These are phyloP conservation scores for Mycena indigotica DNA, from an alignment of 768 basidiomycete genomes.

Conservation along the genomic window DNA sequence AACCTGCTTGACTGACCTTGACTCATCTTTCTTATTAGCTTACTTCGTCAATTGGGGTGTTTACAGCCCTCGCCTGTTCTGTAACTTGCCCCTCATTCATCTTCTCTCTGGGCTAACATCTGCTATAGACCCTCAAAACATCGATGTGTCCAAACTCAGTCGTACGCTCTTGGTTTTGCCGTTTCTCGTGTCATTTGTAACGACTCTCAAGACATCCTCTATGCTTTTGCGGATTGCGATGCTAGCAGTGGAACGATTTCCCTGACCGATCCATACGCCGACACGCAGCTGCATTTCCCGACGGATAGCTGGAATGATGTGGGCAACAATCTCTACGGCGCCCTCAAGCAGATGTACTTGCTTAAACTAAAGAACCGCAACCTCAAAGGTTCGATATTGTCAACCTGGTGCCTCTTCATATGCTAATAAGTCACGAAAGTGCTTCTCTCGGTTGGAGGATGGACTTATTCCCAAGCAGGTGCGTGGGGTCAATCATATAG, in stretches of 20 bases:
- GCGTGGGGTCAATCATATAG: too few species aligned
- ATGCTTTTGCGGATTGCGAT: slow-evolving; percentile 77
- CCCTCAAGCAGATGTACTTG: slow-evolving; percentile 72
- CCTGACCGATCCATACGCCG: slow-evolving; percentile 75
- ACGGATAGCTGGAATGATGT: slow-evolving; percentile 73
- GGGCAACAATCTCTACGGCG: slow-evolving; percentile 81
- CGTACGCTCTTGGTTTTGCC: slow-evolving; percentile 41
- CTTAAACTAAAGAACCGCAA: slow-evolving; percentile 62
- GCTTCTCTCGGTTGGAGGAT: slow-evolving; percentile 57
- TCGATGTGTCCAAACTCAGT: slow-evolving; percentile 60
- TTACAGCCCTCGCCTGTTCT: slow-evolving; percentile 49
- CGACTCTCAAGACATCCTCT: slow-evolving; percentile 55
- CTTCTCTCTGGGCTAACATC: slow-evolving; percentile 9
- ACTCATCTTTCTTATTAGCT: slow-evolving; percentile 29
- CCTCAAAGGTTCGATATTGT: slow-evolving; percentile 19
- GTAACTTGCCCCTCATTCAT: slow-evolving; percentile 36
- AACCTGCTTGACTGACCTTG: background rate
- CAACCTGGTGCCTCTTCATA: background rate
- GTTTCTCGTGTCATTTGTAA: background rate
- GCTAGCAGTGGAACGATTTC: slow-evolving; percentile 60
- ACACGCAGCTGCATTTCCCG: slow-evolving; percentile 61
- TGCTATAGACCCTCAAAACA: slow-evolving; percentile 61
- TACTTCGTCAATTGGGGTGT: slow-evolving; percentile 71
- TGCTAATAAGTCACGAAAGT: slow-evolving; percentile 34
- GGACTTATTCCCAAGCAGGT: slow-evolving; percentile 70